phyloP scores from a whole-genome alignment of 768 basidiomycete species.

The Lentinula guzmanii region DNA sequence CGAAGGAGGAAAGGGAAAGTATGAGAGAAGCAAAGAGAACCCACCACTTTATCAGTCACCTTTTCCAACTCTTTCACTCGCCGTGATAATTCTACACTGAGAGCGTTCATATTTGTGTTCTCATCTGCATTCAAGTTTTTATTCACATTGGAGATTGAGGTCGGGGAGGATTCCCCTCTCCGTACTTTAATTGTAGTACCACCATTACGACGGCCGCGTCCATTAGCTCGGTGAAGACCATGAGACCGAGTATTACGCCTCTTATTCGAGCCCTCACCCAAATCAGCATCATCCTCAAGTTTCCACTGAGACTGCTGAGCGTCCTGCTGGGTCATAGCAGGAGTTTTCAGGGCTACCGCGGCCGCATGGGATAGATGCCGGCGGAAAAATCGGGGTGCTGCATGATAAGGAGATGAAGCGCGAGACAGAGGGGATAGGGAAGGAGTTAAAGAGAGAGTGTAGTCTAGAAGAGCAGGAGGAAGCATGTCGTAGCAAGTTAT shows the following conservation, averaged over 20 bases:
- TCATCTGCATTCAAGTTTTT: slow-evolving; percentile 6
- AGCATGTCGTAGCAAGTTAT: not conserved
- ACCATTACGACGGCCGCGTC: no score
- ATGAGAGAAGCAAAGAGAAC: not conserved
- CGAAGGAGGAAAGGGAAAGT: no score
- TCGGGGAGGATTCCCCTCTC: no score
- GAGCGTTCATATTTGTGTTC: slow-evolving; percentile 9
- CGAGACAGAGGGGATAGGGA: not conserved
- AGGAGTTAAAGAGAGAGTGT: not conserved
- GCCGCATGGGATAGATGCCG: not conserved
- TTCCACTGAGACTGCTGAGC: not conserved
- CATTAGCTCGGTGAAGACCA: no score
- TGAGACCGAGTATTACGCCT: no score
- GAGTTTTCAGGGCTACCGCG: not conserved
- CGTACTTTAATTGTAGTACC: no score
- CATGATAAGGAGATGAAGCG: not conserved
- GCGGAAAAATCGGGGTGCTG: not conserved
- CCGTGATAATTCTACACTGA: slow-evolving; percentile 24
- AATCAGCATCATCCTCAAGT: no score
- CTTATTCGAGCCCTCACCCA: no score
- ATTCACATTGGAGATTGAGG: no score
- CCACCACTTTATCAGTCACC: slow-evolving; percentile 27
- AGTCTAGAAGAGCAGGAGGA: not conserved
- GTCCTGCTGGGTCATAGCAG: not conserved
- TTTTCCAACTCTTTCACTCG: slow-evolving; percentile 31